Conservation (phyloP, 2,329 filamentous ascomycete species). For the Colletotrichum liaoningense region DNA sequence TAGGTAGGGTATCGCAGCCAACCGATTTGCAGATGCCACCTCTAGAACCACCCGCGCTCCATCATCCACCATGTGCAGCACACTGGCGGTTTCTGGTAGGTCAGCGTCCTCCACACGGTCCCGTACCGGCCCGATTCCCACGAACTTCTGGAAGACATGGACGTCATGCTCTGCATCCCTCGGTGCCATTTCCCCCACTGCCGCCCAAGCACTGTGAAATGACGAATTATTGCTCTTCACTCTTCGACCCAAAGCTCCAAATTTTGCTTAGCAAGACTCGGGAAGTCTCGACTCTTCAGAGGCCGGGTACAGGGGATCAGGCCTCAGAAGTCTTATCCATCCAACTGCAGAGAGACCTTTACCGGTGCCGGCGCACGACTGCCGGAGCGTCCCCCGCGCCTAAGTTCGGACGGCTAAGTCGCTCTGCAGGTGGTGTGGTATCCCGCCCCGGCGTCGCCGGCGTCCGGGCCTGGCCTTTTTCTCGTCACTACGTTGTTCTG, state of each 20-base stretch:
- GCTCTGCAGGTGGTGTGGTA: not conserved
- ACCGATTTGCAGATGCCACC: constrained; percentile 20
- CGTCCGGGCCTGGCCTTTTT: constrained; percentile 3
- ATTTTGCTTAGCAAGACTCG: constrained; percentile 2
- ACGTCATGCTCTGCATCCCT: constrained; percentile 32
- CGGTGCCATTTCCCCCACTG: constrained; percentile 16
- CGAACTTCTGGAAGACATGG: constrained; percentile 32
- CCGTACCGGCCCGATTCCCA: constrained; percentile 33
- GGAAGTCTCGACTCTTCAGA: not conserved
- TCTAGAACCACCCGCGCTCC: constrained; percentile 24
- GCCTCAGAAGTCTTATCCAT: not conserved
- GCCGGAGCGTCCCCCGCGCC: constrained; percentile 2
- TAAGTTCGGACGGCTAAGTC: constrained; percentile 17
- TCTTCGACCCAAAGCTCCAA: not conserved
- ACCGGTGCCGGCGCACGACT: constrained; percentile 10
- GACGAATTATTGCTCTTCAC: constrained; percentile 19
- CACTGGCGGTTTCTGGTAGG: constrained; percentile 18
- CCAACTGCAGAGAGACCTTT: constrained; percentile 2
- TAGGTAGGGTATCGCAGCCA: not conserved
- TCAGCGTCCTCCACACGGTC: constrained; percentile 24
- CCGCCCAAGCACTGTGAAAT: constrained; percentile 9
- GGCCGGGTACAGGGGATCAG: not conserved
- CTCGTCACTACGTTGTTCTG: not conserved
- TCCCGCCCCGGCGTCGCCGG: constrained; percentile 31
- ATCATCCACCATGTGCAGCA: not conserved